Conservation (phyloP, 2,329 filamentous ascomycete genomes). For the Calonectria montana region DNA sequence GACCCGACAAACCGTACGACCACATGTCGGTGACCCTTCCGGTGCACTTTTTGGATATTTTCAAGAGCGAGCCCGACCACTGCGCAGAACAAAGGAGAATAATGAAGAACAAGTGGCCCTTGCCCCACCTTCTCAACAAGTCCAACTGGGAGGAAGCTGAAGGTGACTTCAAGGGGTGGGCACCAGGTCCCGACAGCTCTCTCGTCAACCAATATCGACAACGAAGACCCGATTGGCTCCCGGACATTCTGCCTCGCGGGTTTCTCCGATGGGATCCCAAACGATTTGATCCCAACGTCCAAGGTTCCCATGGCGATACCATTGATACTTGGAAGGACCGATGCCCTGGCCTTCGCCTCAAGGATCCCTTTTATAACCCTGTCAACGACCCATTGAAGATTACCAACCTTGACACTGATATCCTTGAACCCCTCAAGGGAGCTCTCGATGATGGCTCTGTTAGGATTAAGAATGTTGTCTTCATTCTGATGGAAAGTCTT, state of each 20-base stretch:
- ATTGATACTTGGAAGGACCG: constrained; percentile 23
- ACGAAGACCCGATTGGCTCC: constrained; percentile 43
- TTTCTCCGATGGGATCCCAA: constrained; percentile 45
- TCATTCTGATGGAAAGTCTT: constrained; percentile 58
- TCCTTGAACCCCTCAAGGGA: constrained; percentile 44
- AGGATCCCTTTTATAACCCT: constrained; percentile 52
- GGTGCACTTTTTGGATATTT: constrained; percentile 44
- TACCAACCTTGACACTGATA: constrained; percentile 50
- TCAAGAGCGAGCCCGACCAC: constrained; percentile 40
- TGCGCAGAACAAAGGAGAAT: constrained; percentile 40
- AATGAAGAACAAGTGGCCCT: constrained; percentile 42
- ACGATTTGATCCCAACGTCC: constrained; percentile 37
- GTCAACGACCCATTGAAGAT: constrained; percentile 54
- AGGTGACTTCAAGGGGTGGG: constrained; percentile 49
- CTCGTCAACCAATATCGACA: constrained; percentile 41
- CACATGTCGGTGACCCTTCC: constrained; percentile 48
- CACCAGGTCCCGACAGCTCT: constrained; percentile 40
- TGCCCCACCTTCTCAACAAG: constrained; percentile 44
- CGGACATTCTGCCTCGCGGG: constrained; percentile 39
- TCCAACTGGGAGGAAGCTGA: constrained; percentile 40
- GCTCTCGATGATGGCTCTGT: constrained; percentile 43
- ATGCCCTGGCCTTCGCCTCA: constrained; percentile 31
- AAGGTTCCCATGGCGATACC: constrained; percentile 25
- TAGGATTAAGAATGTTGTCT: constrained; percentile 57
- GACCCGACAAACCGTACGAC: constrained; percentile 46